Evolutionary conservation across 2,329 filamentous ascomycete genomes (phyloP).

Genomic region (Trichoderma afroharzianum): DNA sequence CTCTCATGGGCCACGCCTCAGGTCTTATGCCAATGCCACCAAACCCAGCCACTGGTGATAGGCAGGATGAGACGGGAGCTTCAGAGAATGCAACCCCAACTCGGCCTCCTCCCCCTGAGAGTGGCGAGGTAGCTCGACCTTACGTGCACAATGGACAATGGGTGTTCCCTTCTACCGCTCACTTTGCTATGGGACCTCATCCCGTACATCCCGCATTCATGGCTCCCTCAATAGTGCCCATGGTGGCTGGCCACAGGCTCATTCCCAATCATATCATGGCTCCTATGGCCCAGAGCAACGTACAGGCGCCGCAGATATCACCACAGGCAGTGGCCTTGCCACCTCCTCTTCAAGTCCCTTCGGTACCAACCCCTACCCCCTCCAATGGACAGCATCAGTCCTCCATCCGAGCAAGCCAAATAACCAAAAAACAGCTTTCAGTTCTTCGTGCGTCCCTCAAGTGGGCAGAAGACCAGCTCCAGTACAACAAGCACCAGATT

Average conservation of each 20-base stretch:
- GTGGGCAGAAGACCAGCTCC: constrained; percentile 55
- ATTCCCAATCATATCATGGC: constrained; percentile 25
- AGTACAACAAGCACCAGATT: constrained; percentile 61
- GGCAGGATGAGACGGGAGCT: constrained; percentile 31
- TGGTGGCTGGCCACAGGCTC: constrained; percentile 22
- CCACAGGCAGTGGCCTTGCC: neutral
- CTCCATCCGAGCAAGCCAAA: constrained; percentile 59
- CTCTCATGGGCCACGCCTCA: constrained; percentile 24
- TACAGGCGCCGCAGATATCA: constrained; percentile 19
- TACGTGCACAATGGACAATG: constrained; percentile 45
- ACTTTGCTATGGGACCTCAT: constrained; percentile 29
- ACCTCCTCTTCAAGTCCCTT: neutral
- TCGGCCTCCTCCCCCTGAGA: constrained; percentile 40
- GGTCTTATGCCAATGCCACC: constrained; percentile 21
- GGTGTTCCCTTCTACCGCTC: constrained; percentile 34
- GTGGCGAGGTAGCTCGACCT: constrained; percentile 45
- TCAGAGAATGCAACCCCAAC: constrained; percentile 32
- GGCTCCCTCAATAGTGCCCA: constrained; percentile 25
- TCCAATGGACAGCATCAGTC: constrained; percentile 45
- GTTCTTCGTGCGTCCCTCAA: constrained; percentile 51
- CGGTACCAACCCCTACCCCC: neutral
- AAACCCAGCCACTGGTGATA: constrained; percentile 25
- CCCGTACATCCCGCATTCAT: constrained; percentile 28
- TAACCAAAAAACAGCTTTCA: constrained; percentile 56
- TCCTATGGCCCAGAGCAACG: constrained; percentile 19